These are phyloP conservation scores for Neurospora crassa DNA, from an alignment of 2,329 filamentous ascomycete species.

Conservation along the genomic window DNA sequence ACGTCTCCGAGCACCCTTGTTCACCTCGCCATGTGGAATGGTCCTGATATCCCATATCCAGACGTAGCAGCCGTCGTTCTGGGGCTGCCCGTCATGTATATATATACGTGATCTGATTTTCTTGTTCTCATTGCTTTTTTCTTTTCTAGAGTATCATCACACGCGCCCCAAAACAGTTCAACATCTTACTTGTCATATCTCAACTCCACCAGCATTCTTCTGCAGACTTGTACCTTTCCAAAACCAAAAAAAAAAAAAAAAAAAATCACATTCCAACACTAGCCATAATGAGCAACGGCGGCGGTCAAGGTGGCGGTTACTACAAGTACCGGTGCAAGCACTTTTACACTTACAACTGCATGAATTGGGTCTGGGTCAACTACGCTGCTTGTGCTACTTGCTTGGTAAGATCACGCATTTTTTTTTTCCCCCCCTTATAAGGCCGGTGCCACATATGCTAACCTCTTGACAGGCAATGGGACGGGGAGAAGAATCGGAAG, in stretches of 20 bases:
- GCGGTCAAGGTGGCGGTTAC: conserved; percentile 22
- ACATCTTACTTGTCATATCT: not conserved
- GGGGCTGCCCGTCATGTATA: not conserved
- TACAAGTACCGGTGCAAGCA: conserved; percentile 44
- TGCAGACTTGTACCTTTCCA: not conserved
- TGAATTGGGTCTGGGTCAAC: conserved; percentile 40
- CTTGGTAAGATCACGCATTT: conserved; percentile 26
- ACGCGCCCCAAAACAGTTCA: not conserved
- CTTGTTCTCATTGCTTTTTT: not conserved
- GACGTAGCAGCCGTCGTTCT: not conserved
- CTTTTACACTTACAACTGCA: conserved; percentile 37
- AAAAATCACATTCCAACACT: not conserved
- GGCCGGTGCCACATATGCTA: not conserved
- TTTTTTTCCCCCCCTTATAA: not conserved
- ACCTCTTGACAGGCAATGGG: conserved; percentile 12
- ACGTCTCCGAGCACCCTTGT: not conserved
- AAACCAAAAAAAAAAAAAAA: no score
- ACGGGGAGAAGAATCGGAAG: conserved; percentile 11
- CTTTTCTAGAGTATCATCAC: not conserved
- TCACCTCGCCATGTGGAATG: not conserved
- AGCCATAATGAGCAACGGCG: not conserved
- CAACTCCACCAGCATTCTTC: not conserved
- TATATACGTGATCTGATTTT: not conserved
- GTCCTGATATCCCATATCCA: not conserved
- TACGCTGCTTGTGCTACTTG: conserved; percentile 35